Evolutionary conservation across 371 early-diverging fungal genomes (phyloP).

Genomic region (Apophysomyces sp.): DNA sequence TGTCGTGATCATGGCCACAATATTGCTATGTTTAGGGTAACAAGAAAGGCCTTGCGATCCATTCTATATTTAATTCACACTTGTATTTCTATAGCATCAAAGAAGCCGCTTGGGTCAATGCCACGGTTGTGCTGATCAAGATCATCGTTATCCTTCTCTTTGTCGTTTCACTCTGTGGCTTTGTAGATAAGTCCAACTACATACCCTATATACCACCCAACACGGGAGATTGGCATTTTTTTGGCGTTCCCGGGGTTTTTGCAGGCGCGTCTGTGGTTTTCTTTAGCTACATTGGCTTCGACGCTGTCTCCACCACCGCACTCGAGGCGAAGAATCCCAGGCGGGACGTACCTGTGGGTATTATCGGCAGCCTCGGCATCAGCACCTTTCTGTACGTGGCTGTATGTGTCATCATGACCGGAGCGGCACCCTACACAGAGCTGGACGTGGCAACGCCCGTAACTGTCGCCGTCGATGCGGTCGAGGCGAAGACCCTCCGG

Average conservation of each 20-base stretch:
- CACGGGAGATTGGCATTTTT: slow-evolving; percentile 43
- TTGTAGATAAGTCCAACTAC: slow-evolving; percentile 67
- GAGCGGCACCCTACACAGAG: slow-evolving; percentile 60
- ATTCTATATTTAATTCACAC: neutral
- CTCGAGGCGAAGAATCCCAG: slow-evolving; percentile 81
- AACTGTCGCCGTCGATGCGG: slow-evolving; percentile 54
- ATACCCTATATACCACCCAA: slow-evolving; percentile 75
- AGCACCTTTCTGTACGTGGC: slow-evolving; percentile 78
- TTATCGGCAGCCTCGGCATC: slow-evolving; percentile 71
- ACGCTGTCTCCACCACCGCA: slow-evolving; percentile 81
- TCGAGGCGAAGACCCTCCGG: slow-evolving; percentile 38
- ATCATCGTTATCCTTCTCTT: slow-evolving; percentile 72
- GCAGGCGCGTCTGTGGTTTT: slow-evolving; percentile 74
- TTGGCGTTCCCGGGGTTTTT: slow-evolving; percentile 69
- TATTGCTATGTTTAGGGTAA: slow-evolving; percentile 59
- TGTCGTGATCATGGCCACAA: slow-evolving; percentile 57
- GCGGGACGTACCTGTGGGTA: slow-evolving; percentile 82
- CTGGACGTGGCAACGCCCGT: slow-evolving; percentile 58
- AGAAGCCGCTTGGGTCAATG: slow-evolving; percentile 72
- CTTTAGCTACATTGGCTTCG: slow-evolving; percentile 86
- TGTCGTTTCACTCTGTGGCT: slow-evolving; percentile 62
- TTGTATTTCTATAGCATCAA: slow-evolving; percentile 34
- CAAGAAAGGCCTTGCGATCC: neutral
- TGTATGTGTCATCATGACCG: slow-evolving; percentile 64
- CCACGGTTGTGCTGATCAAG: slow-evolving; percentile 68